Evolutionary conservation across 306 rosid species (phyloP).

Genomic region (Aeschynomene evenia): DNA sequence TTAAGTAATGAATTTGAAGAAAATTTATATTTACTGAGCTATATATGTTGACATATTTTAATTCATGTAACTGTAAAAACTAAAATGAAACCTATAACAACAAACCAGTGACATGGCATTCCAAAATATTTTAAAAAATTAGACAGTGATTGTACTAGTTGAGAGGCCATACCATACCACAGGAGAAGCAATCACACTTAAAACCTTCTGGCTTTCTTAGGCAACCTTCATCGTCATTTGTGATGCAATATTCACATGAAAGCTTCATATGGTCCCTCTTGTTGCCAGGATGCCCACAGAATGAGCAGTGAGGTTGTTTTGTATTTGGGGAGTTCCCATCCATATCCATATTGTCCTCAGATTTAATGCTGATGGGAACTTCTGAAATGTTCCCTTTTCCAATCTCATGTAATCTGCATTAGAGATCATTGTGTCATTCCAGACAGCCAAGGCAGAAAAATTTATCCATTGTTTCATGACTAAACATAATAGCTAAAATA

Average conservation of each 20-base stretch:
- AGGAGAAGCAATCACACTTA: conserved; percentile 73
- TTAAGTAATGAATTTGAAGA: background rate
- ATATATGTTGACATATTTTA: conserved; percentile 5
- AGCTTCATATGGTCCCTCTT: conserved; percentile 58
- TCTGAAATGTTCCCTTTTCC: conserved; percentile 51
- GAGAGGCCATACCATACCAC: conserved; percentile 52
- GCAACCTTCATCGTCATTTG: conserved; percentile 56
- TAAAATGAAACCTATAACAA: background rate
- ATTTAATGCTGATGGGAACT: conserved; percentile 36
- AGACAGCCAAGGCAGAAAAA: background rate
- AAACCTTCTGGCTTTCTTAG: conserved; percentile 65
- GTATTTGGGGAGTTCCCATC: conserved; percentile 42
- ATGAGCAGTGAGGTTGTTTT: conserved; percentile 74
- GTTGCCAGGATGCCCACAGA: conserved; percentile 96
- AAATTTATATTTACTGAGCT: background rate
- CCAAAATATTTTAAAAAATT: background rate
- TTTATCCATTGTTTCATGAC: background rate
- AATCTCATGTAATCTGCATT: conserved; percentile 68
- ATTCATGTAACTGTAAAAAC: background rate
- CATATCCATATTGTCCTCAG: conserved; percentile 38
- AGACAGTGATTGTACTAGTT: background rate
- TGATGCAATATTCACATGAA: conserved; percentile 59
- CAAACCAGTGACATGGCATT: conserved; percentile 3
- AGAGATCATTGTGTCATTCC: conserved; percentile 21
- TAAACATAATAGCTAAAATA: background rate